phyloP scores from a whole-genome alignment of 1,284 basidiomycete genomes.

The Athelia psychrophila region DNA sequence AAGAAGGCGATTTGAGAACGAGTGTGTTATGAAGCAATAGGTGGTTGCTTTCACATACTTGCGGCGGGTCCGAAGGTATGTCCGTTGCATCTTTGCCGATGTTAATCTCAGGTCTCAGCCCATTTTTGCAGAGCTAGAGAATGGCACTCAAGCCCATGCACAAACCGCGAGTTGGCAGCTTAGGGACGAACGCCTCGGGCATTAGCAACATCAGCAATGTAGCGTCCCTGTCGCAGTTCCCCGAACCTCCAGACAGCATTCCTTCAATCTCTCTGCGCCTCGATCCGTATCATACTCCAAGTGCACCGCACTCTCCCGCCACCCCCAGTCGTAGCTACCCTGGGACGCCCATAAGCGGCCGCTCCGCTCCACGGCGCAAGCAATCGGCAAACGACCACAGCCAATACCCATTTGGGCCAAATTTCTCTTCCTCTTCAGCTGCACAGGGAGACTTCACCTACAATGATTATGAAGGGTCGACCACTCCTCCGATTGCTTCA shows the following conservation, averaged over 20 bases:
- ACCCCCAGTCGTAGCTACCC: slow-evolving; percentile 7
- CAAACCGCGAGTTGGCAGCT: slow-evolving; percentile 7
- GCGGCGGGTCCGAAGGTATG: no score
- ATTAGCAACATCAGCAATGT: slow-evolving; percentile 49
- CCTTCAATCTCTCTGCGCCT: slow-evolving; percentile 24
- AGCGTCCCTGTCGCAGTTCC: slow-evolving; percentile 39
- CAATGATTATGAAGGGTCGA: neutral
- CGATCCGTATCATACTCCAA: slow-evolving; percentile 9
- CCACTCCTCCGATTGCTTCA: neutral
- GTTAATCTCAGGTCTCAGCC: no score
- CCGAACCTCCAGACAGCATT: slow-evolving; percentile 32
- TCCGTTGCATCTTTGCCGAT: no score
- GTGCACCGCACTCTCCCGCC: slow-evolving; percentile 6
- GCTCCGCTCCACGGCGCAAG: neutral
- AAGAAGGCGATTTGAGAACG: no score
- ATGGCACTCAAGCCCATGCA: no score
- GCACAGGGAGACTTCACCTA: neutral
- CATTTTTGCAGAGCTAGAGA: no score
- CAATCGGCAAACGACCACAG: neutral
- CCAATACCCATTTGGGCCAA: neutral
- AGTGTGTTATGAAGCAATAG: neutral
- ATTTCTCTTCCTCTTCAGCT: neutral
- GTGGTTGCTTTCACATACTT: neutral
- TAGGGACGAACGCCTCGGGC: slow-evolving; percentile 48
- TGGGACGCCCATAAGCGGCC: neutral